These are phyloP conservation scores for Magnaporthales sp. DNA, from an alignment of 2,329 filamentous ascomycete species.

Conservation along the genomic window DNA sequence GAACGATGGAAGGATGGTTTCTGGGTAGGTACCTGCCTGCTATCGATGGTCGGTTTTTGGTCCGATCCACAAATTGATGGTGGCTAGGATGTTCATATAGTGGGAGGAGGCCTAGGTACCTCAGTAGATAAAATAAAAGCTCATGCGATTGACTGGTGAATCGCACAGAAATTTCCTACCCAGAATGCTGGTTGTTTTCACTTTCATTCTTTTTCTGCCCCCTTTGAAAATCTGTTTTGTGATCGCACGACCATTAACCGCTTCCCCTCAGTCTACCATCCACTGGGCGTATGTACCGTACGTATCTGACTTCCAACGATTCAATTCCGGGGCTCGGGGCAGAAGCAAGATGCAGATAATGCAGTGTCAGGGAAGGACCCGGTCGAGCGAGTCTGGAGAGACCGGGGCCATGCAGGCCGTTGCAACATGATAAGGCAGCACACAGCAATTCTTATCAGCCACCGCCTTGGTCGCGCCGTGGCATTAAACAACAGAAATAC, in stretches of 20 bases:
- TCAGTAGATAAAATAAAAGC: too few relatives aligned
- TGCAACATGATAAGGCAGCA: neutral
- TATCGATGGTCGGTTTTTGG: neutral
- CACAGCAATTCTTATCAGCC: neutral
- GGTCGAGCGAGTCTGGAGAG: neutral
- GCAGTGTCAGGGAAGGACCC: neutral
- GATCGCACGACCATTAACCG: neutral
- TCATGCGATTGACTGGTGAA: neutral
- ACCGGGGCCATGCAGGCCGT: neutral
- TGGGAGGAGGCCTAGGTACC: neutral
- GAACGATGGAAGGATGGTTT: neutral
- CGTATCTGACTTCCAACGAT: neutral
- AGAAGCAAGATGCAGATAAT: neutral
- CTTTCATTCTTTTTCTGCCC: too few relatives aligned
- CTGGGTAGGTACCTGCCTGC: neutral
- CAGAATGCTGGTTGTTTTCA: neutral
- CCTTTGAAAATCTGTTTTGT: neutral
- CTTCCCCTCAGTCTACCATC: neutral
- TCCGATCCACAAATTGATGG: neutral
- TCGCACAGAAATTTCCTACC: neutral
- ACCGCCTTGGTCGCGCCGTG: neutral
- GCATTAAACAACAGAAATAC: conserved; percentile 1
- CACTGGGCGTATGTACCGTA: neutral
- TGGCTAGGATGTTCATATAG: neutral
- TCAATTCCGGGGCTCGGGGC: neutral